Conservation (phyloP, 441 rosid species). For the Populus tomentosa region DNA sequence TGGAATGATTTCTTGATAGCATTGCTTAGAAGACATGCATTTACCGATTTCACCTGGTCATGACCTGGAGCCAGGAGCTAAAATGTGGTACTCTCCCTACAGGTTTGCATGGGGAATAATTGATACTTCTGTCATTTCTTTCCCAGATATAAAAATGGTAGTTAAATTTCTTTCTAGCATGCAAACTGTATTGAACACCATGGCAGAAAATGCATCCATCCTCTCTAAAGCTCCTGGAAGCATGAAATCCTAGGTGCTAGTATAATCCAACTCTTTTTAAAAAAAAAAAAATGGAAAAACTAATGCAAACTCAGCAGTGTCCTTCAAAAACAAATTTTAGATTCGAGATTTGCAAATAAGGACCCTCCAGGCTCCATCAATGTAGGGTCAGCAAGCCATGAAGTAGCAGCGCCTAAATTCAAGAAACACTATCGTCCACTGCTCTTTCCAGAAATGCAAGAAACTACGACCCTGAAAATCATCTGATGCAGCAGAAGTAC, state of each 20-base stretch:
- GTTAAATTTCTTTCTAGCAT: neutral
- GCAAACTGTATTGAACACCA: neutral
- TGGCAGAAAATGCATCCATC: neutral
- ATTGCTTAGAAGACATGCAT: constrained; percentile 24
- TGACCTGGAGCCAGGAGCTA: too few relatives aligned
- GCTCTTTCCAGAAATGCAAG: neutral
- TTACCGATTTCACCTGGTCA: too few relatives aligned
- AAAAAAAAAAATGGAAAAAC: neutral
- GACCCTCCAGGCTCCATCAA: neutral
- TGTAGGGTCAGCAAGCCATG: neutral
- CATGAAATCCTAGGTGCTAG: neutral
- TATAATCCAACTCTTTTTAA: neutral
- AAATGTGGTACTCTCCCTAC: neutral
- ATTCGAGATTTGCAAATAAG: neutral
- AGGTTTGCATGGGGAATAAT: neutral
- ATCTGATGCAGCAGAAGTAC: neutral
- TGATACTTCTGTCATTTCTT: too few relatives aligned
- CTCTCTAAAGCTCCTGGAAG: neutral
- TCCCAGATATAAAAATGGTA: neutral
- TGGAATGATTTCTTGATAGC: constrained; percentile 77
- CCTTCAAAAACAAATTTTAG: neutral
- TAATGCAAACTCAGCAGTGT: neutral
- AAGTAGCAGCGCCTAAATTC: neutral
- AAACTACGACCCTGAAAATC: too few relatives aligned
- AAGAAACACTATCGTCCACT: neutral